Conservation (phyloP, 164 flowering plant genomes). For the Echeveria elegans region DNA sequence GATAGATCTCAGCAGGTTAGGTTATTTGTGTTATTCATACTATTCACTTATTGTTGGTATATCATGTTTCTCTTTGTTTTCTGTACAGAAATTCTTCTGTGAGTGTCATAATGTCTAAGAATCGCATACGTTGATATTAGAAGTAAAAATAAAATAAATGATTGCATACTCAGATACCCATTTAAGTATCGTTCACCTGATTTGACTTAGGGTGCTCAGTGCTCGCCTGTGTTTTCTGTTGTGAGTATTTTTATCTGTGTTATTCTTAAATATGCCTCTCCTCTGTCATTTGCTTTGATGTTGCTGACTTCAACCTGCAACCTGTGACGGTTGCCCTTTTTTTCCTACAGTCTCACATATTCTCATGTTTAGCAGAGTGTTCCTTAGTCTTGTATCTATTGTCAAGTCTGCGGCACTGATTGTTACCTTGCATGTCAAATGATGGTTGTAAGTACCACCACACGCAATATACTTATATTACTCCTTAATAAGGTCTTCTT, state of each 20-base stretch:
- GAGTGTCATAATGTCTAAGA: background rate
- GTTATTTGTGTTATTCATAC: background rate
- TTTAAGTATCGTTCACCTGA: background rate
- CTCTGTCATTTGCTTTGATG: background rate
- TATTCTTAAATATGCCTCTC: no score
- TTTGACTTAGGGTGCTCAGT: background rate
- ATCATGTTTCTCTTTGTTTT: background rate
- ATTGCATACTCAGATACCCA: background rate
- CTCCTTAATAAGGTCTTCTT: background rate
- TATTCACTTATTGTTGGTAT: background rate
- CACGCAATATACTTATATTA: background rate
- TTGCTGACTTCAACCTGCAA: background rate
- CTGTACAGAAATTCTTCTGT: background rate
- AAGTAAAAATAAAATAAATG: no score
- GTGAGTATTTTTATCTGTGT: no score
- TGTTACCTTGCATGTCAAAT: background rate
- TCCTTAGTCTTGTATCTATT: background rate
- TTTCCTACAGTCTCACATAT: background rate
- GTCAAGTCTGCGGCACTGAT: background rate
- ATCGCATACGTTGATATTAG: background rate
- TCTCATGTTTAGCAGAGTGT: background rate
- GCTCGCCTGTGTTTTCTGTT: background rate
- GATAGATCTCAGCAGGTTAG: constrained; percentile 47
- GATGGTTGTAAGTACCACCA: background rate
- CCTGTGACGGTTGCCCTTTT: no score